Evolutionary conservation across 306 rosid genomes (phyloP), one percentile per base, ranked within the genome.

Genomic region (Sesbania bispinosa): DNA sequence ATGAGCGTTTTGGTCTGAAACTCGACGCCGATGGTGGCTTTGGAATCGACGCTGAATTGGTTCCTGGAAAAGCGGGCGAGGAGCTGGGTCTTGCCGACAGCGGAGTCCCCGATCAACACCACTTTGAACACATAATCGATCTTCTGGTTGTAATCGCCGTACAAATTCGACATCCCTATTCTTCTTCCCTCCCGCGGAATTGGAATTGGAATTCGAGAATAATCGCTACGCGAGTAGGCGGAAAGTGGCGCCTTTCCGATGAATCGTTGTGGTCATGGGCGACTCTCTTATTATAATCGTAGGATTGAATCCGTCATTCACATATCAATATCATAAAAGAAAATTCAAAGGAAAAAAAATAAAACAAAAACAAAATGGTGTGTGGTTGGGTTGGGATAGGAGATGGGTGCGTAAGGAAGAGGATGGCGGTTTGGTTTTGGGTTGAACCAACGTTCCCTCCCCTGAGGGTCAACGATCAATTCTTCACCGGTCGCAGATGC

Each of bases 51-150:
- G 73, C 74, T 90, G 71, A 88, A 90, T 69, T 90, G 94, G 78
- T 90, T 84, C 77, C 83, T 81, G 0, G 94, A 77, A 51, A 90
- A 90, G 0, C 96, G 89, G 1, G 96, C 92, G 2, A 90, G 85
- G 48, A 90, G 87, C 65, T 90, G 96, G 18, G 94, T 88, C 60
- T 90, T 90, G 7, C 96, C 96, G 0, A 90, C 96, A 4, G 96
- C 96, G 11, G 96, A 90, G 66, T 90, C 96, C 5, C 96, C 96
- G 29, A 90, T 84, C 86, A 90, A 54, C 8, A 90, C 96, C 30
- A 90, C 94, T 77, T 90, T 90, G 87, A 79, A 88, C 11, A 90
- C 96, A 69, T 90, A 90, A 69, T 90, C 96, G 73, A 90, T 86
- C 86, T 90, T 90, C 46, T 88, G 89, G 53, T 71, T 71, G 66